Evolutionary conservation across 345 rosid species (phyloP).

Genomic region (Salix dunnii): DNA sequence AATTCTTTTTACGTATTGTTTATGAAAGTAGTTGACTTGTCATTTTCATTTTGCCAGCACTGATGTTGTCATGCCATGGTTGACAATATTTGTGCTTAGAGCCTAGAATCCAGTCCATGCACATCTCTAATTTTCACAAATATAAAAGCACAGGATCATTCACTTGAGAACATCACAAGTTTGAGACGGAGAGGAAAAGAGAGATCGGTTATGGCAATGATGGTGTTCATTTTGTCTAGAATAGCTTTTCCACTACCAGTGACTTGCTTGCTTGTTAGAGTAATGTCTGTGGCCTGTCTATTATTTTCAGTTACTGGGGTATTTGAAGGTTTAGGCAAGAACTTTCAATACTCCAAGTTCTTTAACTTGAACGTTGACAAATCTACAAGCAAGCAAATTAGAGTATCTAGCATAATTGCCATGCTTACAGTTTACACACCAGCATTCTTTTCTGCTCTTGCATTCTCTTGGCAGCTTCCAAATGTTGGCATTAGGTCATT

Average conservation of each 20-base stretch:
- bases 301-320: slow-evolving; percentile 30
- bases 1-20: too few relatives aligned
- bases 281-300: slow-evolving; percentile 33
- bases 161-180: too few relatives aligned
- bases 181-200: too few relatives aligned
- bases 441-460: slow-evolving; percentile 47
- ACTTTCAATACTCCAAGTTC: slow-evolving; percentile 60
- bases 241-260: slow-evolving; percentile 34
- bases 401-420: slow-evolving; percentile 49
- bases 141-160: too few relatives aligned
- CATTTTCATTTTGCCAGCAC: too few relatives aligned
- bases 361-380: not conserved
- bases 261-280: slow-evolving; percentile 26
- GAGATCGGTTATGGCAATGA: too few relatives aligned
- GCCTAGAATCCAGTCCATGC: too few relatives aligned
- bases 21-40: too few relatives aligned
- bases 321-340: slow-evolving; percentile 41
- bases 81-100: too few relatives aligned
- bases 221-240: too few relatives aligned
- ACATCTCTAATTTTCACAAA: too few relatives aligned
- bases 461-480: slow-evolving; percentile 49
- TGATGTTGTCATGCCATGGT: too few relatives aligned
- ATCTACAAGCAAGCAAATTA: not conserved
- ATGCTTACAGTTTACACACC: slow-evolving; percentile 61
- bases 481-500: slow-evolving; percentile 41